phyloP scores from a whole-genome alignment of 2,329 filamentous ascomycete genomes.

The Penicillium griseofulvum region DNA sequence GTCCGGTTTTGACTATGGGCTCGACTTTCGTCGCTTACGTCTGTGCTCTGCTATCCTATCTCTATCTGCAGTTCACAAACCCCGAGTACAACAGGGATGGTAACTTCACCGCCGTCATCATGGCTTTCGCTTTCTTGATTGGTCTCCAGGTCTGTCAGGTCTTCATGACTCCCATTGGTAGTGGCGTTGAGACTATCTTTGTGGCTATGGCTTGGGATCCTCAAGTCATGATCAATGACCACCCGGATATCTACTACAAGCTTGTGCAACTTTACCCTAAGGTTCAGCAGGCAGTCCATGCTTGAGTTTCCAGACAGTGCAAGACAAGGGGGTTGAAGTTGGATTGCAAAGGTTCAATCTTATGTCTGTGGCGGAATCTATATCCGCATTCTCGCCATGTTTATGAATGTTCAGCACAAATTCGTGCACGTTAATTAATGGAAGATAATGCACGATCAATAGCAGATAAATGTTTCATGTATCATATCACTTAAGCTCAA shows the following conservation, averaged over 20 bases:
- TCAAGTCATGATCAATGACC: conserved; percentile 70
- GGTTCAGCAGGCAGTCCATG: conserved; percentile 74
- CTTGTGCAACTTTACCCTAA: conserved; percentile 82
- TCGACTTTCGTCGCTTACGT: conserved; percentile 80
- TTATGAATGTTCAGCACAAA: background rate
- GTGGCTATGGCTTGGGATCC: conserved; percentile 70
- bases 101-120: conserved; percentile 69
- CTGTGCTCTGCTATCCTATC: conserved; percentile 75
- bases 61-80: conserved; percentile 82
- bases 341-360: background rate
- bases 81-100: conserved; percentile 71
- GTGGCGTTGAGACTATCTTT: conserved; percentile 89
- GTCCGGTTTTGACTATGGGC: conserved; percentile 70
- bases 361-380: background rate
- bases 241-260: conserved; percentile 74
- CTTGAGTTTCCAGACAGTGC: conserved; percentile 31
- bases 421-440: background rate
- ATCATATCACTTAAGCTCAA: conserved; percentile 15
- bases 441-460: background rate
- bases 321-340: background rate
- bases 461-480: conserved; percentile 11
- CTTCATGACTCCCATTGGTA: conserved; percentile 82
- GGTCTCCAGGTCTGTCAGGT: conserved; percentile 86
- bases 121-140: conserved; percentile 85
- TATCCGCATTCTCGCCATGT: background rate